Conservation (phyloP, 2,329 filamentous ascomycete genomes). For the Colletotrichum acutatum region DNA sequence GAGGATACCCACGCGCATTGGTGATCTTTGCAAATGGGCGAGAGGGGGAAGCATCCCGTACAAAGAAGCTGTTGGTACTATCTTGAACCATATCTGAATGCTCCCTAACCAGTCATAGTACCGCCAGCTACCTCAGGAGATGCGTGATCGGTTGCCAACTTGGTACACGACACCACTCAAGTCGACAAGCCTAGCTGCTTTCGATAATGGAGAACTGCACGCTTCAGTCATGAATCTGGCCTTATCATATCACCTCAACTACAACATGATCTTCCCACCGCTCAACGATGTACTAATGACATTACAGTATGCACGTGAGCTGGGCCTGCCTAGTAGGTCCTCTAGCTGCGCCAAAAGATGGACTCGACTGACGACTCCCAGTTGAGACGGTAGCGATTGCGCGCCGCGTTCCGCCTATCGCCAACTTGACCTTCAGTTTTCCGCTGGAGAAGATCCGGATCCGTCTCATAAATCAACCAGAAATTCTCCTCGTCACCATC, state of each 20-base stretch:
- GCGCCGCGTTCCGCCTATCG: slow-evolving; percentile 63
- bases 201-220: slow-evolving; percentile 71
- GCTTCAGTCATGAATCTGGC: slow-evolving; percentile 69
- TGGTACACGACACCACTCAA: slow-evolving; percentile 71
- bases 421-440: slow-evolving; percentile 68
- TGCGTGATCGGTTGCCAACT: slow-evolving; percentile 72
- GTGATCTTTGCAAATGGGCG: slow-evolving; percentile 78
- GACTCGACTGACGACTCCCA: slow-evolving; percentile 13
- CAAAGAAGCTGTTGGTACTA: slow-evolving; percentile 69
- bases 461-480: slow-evolving; percentile 72
- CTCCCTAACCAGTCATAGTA: slow-evolving; percentile 51
- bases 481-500: slow-evolving; percentile 77
- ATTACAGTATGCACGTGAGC: slow-evolving; percentile 74
- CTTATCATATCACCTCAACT: slow-evolving; percentile 73
- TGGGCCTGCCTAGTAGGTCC: slow-evolving; percentile 78
- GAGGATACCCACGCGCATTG: slow-evolving; percentile 79
- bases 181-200: slow-evolving; percentile 51
- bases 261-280: slow-evolving; percentile 76
- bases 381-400: slow-evolving; percentile 54
- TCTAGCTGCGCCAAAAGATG: background rate
- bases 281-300: slow-evolving; percentile 77
- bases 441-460: slow-evolving; percentile 57
- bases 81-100: background rate
- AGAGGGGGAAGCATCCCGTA: slow-evolving; percentile 77
- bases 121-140: slow-evolving; percentile 69